Conservation (phyloP, 140 eudicot genomes). For the Erigeron philadelphicus region DNA sequence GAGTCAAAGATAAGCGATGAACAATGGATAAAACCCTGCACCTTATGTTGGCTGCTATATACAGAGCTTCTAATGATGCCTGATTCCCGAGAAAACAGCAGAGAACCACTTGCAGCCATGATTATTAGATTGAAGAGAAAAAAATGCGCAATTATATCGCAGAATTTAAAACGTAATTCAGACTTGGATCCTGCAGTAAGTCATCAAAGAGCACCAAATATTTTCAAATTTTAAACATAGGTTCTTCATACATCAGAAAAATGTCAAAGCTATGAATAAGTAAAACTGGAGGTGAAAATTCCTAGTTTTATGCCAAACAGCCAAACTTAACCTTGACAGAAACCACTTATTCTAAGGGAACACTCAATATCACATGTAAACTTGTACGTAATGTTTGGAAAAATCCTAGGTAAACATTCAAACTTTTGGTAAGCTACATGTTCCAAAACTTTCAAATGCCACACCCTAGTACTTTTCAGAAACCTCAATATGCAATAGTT, state of each 20-base stretch:
- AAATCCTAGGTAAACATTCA: neutral
- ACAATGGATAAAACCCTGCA: conserved; percentile 22
- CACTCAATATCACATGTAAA: conserved; percentile 6
- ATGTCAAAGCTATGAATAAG: conserved; percentile 5
- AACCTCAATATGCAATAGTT: neutral
- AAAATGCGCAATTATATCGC: conserved; percentile 8
- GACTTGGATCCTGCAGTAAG: conserved; percentile 24
- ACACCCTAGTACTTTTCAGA: conserved; percentile 9
- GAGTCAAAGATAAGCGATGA: conserved; percentile 19
- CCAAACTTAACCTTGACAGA: conserved; percentile 8
- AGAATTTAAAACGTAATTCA: conserved; percentile 17
- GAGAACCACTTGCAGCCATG: conserved; percentile 56
- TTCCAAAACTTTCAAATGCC: conserved; percentile 10
- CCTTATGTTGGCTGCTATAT: conserved; percentile 41
- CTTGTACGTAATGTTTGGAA: neutral
- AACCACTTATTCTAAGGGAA: conserved; percentile 13
- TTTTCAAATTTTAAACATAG: neutral
- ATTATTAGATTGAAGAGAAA: conserved; percentile 20
- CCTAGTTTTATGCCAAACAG: neutral
- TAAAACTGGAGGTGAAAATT: conserved; percentile 5
- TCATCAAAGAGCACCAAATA: conserved; percentile 8
- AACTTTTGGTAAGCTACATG: neutral
- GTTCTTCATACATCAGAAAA: neutral
- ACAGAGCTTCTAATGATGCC: conserved; percentile 35
- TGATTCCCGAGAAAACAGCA: conserved; percentile 45